Evolutionary conservation across 169 alveolate genomes (phyloP), one percentile per base, ranked within the genome.

Genomic region (Cryptosporidium ubiquitum): DNA sequence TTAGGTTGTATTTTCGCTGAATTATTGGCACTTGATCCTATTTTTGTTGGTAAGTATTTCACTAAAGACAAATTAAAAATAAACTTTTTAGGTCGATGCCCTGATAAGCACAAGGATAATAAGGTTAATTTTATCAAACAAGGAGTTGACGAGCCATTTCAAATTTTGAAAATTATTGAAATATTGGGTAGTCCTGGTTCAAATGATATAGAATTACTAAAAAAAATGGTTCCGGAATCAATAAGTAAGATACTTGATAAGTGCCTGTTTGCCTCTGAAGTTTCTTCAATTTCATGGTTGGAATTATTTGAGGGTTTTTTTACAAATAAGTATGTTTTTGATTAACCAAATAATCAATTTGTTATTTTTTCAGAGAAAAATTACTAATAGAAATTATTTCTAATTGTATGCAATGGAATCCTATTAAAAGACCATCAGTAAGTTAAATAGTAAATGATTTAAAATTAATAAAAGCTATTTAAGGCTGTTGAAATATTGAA

Each of bases 81-180:
- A 57, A 31, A 44, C n/a, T 3, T 40, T n/a, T 79, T 42, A 79
- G 89, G 89, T 10, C 79, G 89, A 9, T 79, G 89, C 49, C 89
- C 89, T 20, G 89, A 64, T 5, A 79, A 79, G 23, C 40, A 40
- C 14, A 58, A 51, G 26, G 49, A 64, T 33, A 79, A 14, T 23
- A 64, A 73, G 29, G 37, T 58, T 35, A 14, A 60, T 18, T 35
- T 42, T 26, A 26, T 5, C 31, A 58, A 44, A 44, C 89, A 79
- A 40, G 89, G 89, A 29, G 39, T 61, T 16, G 89, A 79, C 39
- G 89, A 79, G 16, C 89, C 89, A 39, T 79, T 61, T 40, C 89
- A 79, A 64, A 61, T 79, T 5, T 23, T 79, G 49, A 79, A 58
- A 42, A 79, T 79, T 60, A 61, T 79, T 33, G 89, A 79, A 47